phyloP scores from a whole-genome alignment of 768 basidiomycete genomes.

The Mycena indigotica region DNA sequence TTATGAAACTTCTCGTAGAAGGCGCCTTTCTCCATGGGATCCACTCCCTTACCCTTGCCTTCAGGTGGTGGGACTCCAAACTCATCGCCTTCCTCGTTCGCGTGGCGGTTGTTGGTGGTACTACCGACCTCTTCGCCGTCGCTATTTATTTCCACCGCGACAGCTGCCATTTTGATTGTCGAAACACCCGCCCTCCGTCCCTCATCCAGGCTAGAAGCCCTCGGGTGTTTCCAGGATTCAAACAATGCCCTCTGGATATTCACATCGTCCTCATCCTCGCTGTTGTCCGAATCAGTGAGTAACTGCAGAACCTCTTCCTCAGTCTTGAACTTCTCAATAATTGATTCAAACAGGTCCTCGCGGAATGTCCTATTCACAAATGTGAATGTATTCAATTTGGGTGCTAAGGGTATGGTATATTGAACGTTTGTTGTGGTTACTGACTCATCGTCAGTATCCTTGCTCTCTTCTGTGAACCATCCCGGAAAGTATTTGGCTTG shows the following conservation, averaged over 20 bases:
- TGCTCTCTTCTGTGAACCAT: not conserved
- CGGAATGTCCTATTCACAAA: not conserved
- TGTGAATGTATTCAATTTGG: too few relatives aligned
- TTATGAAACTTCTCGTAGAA: not conserved
- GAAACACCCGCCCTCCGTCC: constrained; percentile 4
- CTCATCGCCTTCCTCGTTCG: not conserved
- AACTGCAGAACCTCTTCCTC: not conserved
- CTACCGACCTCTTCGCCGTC: constrained; percentile 3
- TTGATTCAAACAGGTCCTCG: not conserved
- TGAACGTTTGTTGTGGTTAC: not conserved
- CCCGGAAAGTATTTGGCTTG: not conserved
- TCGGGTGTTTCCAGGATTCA: not conserved
- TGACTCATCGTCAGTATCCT: not conserved
- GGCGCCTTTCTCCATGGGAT: not conserved
- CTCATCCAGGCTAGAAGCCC: not conserved
- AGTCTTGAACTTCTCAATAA: not conserved
- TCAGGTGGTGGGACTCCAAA: not conserved
- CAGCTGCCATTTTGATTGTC: not conserved
- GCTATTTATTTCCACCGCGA: not conserved
- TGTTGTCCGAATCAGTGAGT: not conserved
- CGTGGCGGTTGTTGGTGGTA: not conserved
- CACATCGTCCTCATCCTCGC: not conserved
- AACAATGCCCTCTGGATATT: not conserved
- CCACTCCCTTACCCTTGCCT: not conserved
- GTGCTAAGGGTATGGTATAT: too few relatives aligned